Percentiles rank a stretch among this genome's conserved stretches.
phyloP scores from a whole-genome alignment of 306 rosid genomes.

The Pyrus communis region DNA sequence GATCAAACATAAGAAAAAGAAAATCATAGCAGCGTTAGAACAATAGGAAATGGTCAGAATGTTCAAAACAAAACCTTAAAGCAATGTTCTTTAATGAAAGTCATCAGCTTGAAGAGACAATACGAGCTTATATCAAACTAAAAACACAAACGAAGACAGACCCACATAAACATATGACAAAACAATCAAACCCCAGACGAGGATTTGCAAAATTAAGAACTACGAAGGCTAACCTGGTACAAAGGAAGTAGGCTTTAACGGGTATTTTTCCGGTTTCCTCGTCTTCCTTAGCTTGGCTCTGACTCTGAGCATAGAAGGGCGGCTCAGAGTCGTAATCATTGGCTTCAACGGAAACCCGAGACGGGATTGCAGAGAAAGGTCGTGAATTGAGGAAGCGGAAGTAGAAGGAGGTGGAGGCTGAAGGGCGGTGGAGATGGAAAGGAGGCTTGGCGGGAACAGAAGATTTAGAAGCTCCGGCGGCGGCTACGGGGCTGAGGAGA shows the following conservation, averaged over 20 bases:
- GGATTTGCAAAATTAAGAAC: conserved; percentile 8
- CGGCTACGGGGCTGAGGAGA: conserved; percentile 33
- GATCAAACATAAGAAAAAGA: neutral
- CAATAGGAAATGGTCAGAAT: neutral
- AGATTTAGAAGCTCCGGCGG: conserved; percentile 22
- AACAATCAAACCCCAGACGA: neutral
- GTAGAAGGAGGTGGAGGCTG: conserved; percentile 1
- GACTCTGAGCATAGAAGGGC: neutral
- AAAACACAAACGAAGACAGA: conserved; percentile 1
- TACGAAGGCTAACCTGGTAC: conserved; percentile 55
- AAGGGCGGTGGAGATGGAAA: neutral
- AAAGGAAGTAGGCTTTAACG: conserved; percentile 78
- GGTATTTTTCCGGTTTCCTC: conserved; percentile 52
- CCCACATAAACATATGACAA: neutral
- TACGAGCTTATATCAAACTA: neutral
- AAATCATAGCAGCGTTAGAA: neutral
- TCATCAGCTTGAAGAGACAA: neutral
- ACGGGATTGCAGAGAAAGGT: conserved; percentile 51
- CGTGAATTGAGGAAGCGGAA: conserved; percentile 28
- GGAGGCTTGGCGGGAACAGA: conserved; percentile 8
- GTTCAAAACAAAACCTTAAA: neutral
- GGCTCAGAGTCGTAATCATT: conserved; percentile 36
- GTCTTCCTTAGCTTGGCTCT: conserved; percentile 16
- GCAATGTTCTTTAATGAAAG: neutral
- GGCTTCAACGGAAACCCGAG: conserved; percentile 17